Evolutionary conservation across 139 green algal genomes (phyloP).

Genomic region (Haematococcus sp.): DNA sequence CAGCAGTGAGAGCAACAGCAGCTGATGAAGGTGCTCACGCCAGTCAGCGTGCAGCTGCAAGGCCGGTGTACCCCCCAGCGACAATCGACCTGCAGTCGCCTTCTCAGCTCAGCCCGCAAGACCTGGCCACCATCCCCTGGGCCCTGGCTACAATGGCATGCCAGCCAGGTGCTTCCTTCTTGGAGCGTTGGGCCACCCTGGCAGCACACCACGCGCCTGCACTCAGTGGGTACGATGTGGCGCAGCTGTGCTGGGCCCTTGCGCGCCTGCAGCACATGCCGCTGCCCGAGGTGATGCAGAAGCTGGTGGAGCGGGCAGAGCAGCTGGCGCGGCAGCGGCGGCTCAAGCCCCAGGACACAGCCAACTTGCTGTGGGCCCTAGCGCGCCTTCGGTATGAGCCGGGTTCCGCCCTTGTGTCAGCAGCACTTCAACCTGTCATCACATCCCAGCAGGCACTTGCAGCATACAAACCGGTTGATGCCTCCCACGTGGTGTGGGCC

Average conservation of each 20-base stretch:
- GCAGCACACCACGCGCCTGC: not conserved
- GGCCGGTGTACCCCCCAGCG: not conserved
- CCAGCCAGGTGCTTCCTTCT: not conserved
- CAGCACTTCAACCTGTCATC: not conserved
- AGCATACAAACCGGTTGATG: slow-evolving; percentile 7
- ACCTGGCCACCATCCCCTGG: not conserved
- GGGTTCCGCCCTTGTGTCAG: not conserved
- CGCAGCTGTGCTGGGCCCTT: not conserved
- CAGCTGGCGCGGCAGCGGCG: not conserved
- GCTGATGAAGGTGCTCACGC: too few relatives aligned
- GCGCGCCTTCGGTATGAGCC: slow-evolving; percentile 1
- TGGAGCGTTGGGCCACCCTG: not conserved
- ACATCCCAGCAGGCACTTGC: not conserved
- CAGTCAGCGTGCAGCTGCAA: not conserved
- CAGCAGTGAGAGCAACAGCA: not conserved
- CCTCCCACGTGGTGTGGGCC: not conserved
- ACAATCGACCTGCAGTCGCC: not conserved
- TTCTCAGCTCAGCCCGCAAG: not conserved
- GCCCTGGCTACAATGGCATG: not conserved
- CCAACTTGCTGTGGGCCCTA: slow-evolving; percentile 2
- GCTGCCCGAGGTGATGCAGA: not conserved
- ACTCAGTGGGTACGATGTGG: not conserved
- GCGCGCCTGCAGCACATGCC: not conserved
- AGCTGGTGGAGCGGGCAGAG: not conserved
- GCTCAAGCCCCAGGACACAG: slow-evolving; percentile 3